Conservation (phyloP, 31 red algal species). For the Endocladia muricata region DNA sequence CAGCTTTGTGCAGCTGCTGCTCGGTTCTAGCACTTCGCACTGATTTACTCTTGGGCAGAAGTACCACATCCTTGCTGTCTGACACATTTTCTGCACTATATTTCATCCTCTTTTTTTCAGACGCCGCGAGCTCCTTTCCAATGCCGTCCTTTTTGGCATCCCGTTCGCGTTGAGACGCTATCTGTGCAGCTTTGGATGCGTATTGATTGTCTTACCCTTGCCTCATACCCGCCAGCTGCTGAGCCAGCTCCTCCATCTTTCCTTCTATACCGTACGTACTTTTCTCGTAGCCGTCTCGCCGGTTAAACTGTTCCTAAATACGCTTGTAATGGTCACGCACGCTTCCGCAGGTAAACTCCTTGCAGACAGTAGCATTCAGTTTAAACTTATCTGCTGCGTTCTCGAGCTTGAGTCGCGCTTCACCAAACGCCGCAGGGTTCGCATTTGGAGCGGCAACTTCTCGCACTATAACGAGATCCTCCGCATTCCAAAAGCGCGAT, state of each 20-base stretch:
- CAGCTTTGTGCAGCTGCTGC: not conserved
- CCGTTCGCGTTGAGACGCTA: not conserved
- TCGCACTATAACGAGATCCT: not conserved
- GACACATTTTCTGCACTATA: not conserved
- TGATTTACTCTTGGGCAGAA: not conserved
- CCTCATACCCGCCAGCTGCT: not conserved
- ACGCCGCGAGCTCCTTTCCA: not conserved
- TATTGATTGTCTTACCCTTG: not conserved
- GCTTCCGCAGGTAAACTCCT: not conserved
- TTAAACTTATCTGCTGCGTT: not conserved
- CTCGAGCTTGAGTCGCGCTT: not conserved
- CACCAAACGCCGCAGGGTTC: not conserved
- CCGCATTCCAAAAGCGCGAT: not conserved
- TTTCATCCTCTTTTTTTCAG: not conserved
- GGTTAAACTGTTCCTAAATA: not conserved
- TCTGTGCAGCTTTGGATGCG: not conserved
- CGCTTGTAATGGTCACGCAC: not conserved
- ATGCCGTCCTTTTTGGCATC: not conserved
- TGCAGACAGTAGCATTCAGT: not conserved
- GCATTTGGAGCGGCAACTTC: not conserved
- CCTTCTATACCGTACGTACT: not conserved
- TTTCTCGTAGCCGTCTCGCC: not conserved
- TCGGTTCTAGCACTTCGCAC: not conserved
- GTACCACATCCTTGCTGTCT: not conserved
- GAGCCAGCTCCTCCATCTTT: not conserved